These are phyloP conservation scores for Mortierella sp. DNA, from an alignment of 371 early-diverging fungal genomes.

Conservation along the genomic window DNA sequence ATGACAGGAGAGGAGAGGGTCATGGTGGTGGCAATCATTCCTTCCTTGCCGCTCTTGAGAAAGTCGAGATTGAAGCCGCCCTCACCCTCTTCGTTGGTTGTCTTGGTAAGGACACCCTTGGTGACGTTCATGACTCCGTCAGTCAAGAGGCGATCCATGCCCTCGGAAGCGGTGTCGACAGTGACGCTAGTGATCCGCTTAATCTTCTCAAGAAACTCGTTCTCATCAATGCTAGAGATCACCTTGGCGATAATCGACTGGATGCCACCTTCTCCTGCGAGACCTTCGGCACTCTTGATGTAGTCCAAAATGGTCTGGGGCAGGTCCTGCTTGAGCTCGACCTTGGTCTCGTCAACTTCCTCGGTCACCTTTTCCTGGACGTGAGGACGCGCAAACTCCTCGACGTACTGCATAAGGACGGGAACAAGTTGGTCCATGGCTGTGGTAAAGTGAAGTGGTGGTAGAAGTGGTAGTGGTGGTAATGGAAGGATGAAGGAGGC, in stretches of 20 bases:
- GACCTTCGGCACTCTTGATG: slow-evolving; percentile 15
- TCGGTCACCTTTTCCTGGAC: slow-evolving; percentile 42
- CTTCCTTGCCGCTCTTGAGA: slow-evolving; percentile 38
- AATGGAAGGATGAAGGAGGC: background rate
- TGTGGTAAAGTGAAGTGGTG: background rate
- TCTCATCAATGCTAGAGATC: slow-evolving; percentile 12
- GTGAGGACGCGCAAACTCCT: slow-evolving; percentile 38
- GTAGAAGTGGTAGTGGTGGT: background rate
- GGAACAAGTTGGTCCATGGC: slow-evolving; percentile 35
- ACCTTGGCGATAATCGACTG: slow-evolving; percentile 22
- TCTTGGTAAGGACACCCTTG: slow-evolving; percentile 24
- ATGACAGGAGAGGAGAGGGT: slow-evolving; percentile 38
- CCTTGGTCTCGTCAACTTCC: slow-evolving; percentile 39
- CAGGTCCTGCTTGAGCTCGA: slow-evolving; percentile 35
- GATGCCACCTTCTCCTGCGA: slow-evolving; percentile 3
- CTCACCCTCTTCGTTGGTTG: slow-evolving; percentile 14
- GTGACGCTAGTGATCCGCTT: slow-evolving; percentile 18
- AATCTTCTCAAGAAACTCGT: slow-evolving; percentile 23
- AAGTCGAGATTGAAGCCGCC: slow-evolving; percentile 42
- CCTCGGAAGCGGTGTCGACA: slow-evolving; percentile 40
- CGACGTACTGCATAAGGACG: slow-evolving; percentile 34
- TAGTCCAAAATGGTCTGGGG: slow-evolving; percentile 26
- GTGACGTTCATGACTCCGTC: slow-evolving; percentile 46
- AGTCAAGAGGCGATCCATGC: slow-evolving; percentile 42
- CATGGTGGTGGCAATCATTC: slow-evolving; percentile 39